Evolutionary conservation across 176 grass and related monocot genomes (phyloP).

Genomic region (Tuctoria greenei): DNA sequence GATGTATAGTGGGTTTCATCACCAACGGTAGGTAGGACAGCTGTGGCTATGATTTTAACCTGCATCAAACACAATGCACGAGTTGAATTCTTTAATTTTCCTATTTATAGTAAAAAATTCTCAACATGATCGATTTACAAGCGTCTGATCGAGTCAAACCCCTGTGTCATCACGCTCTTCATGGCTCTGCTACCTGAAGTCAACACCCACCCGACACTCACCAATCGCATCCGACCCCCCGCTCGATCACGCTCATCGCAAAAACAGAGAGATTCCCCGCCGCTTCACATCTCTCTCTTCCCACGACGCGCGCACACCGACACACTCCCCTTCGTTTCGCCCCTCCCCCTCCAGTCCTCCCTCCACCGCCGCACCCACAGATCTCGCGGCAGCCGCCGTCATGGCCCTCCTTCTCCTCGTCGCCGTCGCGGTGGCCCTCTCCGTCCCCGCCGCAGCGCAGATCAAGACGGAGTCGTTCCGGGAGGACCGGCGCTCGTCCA

Average conservation of each 20-base stretch:
- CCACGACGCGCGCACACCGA: constrained; percentile 35
- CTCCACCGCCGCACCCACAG: not conserved
- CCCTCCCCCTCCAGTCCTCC: not conserved
- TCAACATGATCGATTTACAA: too few species aligned
- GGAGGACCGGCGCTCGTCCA: constrained; percentile 60
- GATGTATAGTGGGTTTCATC: too few species aligned
- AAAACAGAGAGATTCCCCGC: not conserved
- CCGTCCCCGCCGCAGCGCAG: constrained; percentile 47
- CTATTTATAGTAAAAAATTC: too few species aligned
- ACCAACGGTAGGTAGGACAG: too few species aligned
- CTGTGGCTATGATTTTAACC: too few species aligned
- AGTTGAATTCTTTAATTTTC: too few species aligned
- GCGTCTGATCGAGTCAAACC: too few species aligned
- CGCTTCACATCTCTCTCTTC: not conserved
- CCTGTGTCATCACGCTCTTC: too few species aligned
- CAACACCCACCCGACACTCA: constrained; percentile 10
- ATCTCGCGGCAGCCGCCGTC: constrained; percentile 31
- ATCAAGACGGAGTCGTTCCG: constrained; percentile 62
- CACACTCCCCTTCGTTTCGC: constrained; percentile 19
- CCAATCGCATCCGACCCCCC: constrained; percentile 51
- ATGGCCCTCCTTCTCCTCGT: constrained; percentile 17
- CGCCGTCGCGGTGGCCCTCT: constrained; percentile 12
- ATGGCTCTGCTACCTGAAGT: not conserved
- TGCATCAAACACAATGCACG: too few species aligned
- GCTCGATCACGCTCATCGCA: not conserved